These are phyloP conservation scores for Toxoplasma gondii DNA, from an alignment of 169 alveolate genomes.

Conservation along the genomic window DNA sequence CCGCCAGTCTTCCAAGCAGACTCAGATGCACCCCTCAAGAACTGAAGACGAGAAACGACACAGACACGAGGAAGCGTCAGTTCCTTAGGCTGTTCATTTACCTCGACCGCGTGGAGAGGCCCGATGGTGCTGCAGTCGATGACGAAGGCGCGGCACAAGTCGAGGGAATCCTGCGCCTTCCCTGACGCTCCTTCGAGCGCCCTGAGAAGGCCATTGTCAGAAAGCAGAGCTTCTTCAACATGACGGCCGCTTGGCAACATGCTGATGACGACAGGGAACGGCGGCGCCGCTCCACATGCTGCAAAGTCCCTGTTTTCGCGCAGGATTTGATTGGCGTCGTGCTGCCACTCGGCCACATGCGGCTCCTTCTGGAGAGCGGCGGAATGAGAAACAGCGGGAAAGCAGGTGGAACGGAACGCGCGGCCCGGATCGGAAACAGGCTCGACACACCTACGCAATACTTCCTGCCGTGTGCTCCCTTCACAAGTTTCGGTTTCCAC, in stretches of 20 bases:
- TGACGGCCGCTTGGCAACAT: neutral
- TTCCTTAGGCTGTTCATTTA: neutral
- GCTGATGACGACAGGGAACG: neutral
- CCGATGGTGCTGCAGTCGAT: constrained; percentile 22
- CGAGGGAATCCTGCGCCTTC: neutral
- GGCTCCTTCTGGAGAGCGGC: neutral
- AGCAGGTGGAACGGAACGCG: too few relatives aligned
- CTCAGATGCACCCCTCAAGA: too few relatives aligned
- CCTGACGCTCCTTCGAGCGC: neutral
- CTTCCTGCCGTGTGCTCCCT: too few relatives aligned
- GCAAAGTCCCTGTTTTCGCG: neutral
- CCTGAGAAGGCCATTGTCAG: neutral
- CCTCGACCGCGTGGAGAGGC: neutral
- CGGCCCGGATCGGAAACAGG: too few relatives aligned
- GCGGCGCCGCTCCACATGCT: neutral
- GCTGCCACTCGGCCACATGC: neutral
- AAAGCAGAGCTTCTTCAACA: neutral
- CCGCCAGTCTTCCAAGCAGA: too few relatives aligned
- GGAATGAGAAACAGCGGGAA: too few relatives aligned
- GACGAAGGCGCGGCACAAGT: neutral
- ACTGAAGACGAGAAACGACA: too few relatives aligned
- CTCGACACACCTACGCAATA: too few relatives aligned
- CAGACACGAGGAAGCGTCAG: too few relatives aligned
- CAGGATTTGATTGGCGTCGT: neutral
- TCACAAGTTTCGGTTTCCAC: too few relatives aligned